These are phyloP conservation scores for Limnanthes douglasii DNA, from an alignment of 345 rosid species.

Conservation along the genomic window DNA sequence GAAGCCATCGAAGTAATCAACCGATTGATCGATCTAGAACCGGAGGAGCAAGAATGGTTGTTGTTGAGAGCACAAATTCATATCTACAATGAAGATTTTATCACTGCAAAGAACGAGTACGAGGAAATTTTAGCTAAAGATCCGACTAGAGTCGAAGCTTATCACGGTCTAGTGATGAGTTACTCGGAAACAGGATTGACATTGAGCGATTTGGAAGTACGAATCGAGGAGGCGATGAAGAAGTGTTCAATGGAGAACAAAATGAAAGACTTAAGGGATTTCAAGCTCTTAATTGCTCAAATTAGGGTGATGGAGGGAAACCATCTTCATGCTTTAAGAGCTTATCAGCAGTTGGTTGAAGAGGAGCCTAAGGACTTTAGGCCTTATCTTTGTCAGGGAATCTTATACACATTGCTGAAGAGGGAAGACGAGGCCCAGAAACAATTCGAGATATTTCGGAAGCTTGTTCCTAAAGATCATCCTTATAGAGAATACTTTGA, in stretches of 20 bases:
- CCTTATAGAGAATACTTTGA: conserved; percentile 70
- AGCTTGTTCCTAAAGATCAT: conserved; percentile 73
- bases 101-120: conserved; percentile 32
- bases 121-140: conserved; percentile 59
- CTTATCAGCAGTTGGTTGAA: conserved; percentile 62
- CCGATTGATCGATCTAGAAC: conserved; percentile 58
- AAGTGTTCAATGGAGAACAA: conserved; percentile 64
- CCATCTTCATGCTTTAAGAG: conserved; percentile 55
- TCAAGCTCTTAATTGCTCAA: conserved; percentile 69
- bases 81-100: conserved; percentile 44
- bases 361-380: conserved; percentile 93
- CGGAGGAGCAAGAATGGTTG: conserved; percentile 67
- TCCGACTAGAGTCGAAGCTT: conserved; percentile 74
- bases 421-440: conserved; percentile 77
- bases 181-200: conserved; percentile 35
- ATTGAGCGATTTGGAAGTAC: conserved; percentile 28
- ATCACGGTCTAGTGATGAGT: conserved; percentile 70
- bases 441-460: conserved; percentile 63
- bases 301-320: conserved; percentile 56
- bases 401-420: conserved; percentile 58
- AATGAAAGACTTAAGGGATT: conserved; percentile 48
- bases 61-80: conserved; percentile 51
- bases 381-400: conserved; percentile 85
- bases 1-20: conserved; percentile 46
- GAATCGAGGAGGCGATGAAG: conserved; percentile 55